These are phyloP conservation scores for Murraya paniculata DNA, from an alignment of 345 rosid species.

Conservation along the genomic window DNA sequence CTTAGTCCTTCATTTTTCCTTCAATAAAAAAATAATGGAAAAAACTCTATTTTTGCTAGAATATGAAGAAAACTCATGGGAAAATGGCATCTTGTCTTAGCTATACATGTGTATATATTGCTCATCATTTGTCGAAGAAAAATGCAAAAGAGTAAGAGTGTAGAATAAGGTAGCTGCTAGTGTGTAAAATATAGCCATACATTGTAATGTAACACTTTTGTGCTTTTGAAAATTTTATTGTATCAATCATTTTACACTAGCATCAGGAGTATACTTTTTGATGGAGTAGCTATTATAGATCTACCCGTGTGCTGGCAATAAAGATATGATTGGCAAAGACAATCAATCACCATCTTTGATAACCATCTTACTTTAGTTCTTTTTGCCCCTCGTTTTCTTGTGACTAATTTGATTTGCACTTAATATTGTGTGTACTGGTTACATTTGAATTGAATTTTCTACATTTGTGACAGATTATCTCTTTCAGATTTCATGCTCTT, in stretches of 20 bases:
- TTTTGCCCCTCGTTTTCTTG: neutral
- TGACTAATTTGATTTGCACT: too few relatives aligned
- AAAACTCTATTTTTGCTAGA: neutral
- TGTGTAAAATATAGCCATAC: constrained; percentile 2
- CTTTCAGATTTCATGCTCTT: too few relatives aligned
- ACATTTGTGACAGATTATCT: too few relatives aligned
- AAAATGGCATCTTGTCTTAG: neutral
- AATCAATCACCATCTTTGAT: neutral
- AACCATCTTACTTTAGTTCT: neutral
- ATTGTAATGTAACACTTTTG: neutral
- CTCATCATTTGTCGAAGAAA: constrained; percentile 33
- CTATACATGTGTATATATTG: constrained; percentile 20
- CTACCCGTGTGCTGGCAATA: constrained; percentile 8
- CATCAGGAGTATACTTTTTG: constrained; percentile 14
- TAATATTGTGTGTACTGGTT: neutral
- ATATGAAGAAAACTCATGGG: constrained; percentile 8
- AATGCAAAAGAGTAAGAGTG: neutral
- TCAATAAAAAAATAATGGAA: too few relatives aligned
- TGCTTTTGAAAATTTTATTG: constrained; percentile 17
- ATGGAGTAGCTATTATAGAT: constrained; percentile 2
- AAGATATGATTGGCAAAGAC: constrained; percentile 7
- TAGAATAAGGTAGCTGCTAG: constrained; percentile 23
- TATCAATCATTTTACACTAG: constrained; percentile 13
- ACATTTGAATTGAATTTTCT: neutral
- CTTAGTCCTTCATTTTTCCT: constrained; percentile 8